Base-by-base conservation (phyloP, 805 yeast genomes). In the Ogataea trehaloabstinens region DNA sequence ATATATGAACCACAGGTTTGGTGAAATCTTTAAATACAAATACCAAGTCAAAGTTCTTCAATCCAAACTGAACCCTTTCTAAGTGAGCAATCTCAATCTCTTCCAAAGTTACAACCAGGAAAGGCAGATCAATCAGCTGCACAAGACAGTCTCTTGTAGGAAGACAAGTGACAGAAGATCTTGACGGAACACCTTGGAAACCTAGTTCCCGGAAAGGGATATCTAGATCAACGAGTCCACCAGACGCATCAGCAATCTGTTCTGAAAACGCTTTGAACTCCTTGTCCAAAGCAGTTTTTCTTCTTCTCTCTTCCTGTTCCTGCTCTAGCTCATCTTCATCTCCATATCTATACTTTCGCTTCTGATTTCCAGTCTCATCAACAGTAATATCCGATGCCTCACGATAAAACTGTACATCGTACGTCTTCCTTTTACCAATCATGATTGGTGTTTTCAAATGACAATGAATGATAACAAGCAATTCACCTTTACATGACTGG, bases 261-360 rank as follows among this genome's bases (percentile, higher is more conserved):
- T 93, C 97, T 15, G 91, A 91, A 67, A 89, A 93, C 33, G 74
- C 72, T 63, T 80, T 82, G 67, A 90, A 93, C 64, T 93, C 98
- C 62, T 85, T 87, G 66, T 93, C 96, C 55, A 93, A 76, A 27
- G 87, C 77, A 18, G 86, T 85, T 55, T 95, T 85, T 66, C 96
- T 78, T 64, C 91, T 76, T 68, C 97, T 82, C 67, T 93, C 99
- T 63, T 93, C 98, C 66, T 91, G 97, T 68, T 93, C 99, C 65
- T 91, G 97, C 65, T 93, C 98, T 48, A 93, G 71, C 67, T 93
- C 99, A 63, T 93, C 99, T 63, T 93, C 99, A 61, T 93, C 99
- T 33, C 99, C 99, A 60, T 93, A 93, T 50, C 82, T 71, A 63
- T 82, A 83, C 49, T 76, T 77, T 63, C 97, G 80, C 67, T 87